Conservation (phyloP, 768 basidiomycete species). For the Lentinula edodes region DNA sequence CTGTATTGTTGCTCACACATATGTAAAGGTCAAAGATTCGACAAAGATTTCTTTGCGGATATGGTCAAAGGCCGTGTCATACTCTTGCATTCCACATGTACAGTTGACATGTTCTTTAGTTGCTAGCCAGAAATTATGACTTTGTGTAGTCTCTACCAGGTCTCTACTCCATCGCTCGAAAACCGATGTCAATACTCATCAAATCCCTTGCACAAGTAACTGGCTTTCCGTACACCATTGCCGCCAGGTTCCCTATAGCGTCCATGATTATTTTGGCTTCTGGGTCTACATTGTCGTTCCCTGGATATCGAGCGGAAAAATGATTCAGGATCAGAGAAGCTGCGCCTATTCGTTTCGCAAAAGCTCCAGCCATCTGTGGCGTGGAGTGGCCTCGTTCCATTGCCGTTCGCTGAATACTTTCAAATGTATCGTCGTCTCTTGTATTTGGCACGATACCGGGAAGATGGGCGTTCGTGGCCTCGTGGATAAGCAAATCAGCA, state of each 20-base stretch:
- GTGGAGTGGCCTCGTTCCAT: constrained; percentile 86
- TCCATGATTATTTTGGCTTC: constrained; percentile 53
- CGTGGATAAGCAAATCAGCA: constrained; percentile 77
- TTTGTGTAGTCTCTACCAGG: too few species aligned
- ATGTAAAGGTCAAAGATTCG: too few species aligned
- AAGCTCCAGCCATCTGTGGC: constrained; percentile 83
- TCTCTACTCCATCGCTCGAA: constrained; percentile 23
- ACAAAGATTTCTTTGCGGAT: too few species aligned
- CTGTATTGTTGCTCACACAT: too few species aligned
- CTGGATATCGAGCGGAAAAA: constrained; percentile 77
- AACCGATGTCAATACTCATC: constrained; percentile 59
- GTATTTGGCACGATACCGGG: constrained; percentile 56
- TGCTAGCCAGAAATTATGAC: not conserved
- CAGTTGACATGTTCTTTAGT: constrained; percentile 13
- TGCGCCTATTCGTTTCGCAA: constrained; percentile 64
- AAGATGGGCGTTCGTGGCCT: constrained; percentile 85
- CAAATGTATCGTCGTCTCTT: constrained; percentile 55
- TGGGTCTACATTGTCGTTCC: constrained; percentile 48
- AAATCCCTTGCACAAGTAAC: constrained; percentile 72
- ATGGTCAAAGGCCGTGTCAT: too few species aligned
- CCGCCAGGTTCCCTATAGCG: constrained; percentile 55
- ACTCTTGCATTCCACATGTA: too few species aligned
- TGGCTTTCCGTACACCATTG: constrained; percentile 43
- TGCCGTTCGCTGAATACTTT: constrained; percentile 55
- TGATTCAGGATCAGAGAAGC: constrained; percentile 72